Conservation (phyloP, 805 yeast species). For the Yamadazyma insecticola region DNA sequence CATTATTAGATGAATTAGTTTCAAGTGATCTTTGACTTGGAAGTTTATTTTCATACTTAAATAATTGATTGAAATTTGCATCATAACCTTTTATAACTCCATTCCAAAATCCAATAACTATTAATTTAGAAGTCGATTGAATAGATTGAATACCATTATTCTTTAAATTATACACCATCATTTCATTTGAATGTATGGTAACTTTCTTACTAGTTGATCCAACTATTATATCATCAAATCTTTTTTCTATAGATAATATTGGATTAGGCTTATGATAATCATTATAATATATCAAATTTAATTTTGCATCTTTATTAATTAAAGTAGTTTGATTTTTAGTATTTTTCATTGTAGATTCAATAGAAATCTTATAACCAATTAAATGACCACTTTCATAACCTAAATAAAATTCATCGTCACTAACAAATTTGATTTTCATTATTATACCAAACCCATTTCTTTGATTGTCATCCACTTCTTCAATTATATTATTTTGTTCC, state of each 20-base stretch:
- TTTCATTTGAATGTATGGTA: constrained; percentile 4
- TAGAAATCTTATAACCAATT: constrained; percentile 18
- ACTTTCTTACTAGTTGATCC: constrained; percentile 48
- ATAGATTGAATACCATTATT: constrained; percentile 19
- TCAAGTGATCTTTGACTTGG: constrained; percentile 7
- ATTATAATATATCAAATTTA: constrained; percentile 17
- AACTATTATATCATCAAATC: constrained; percentile 29
- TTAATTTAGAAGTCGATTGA: constrained; percentile 17
- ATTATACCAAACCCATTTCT: constrained; percentile 54
- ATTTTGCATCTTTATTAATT: constrained; percentile 21
- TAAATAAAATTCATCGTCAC: constrained; percentile 23
- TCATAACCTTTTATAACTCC: constrained; percentile 32
- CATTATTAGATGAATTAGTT: constrained; percentile 2
- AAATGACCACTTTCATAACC: constrained; percentile 77
- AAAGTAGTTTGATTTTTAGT: constrained; percentile 11
- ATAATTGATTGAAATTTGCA: constrained; percentile 3
- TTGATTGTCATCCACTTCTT: constrained; percentile 12
- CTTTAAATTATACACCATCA: constrained; percentile 8
- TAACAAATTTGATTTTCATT: constrained; percentile 50
- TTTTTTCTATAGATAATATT: constrained; percentile 36
- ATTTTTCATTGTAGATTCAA: neutral
- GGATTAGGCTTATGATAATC: constrained; percentile 52
- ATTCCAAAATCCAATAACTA: constrained; percentile 48
- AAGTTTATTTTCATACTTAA: constrained; percentile 10
- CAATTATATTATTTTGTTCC: constrained; percentile 5